Base-by-base conservation (phyloP, 768 basidiomycete genomes). In the Leccinellum albellum region DNA sequence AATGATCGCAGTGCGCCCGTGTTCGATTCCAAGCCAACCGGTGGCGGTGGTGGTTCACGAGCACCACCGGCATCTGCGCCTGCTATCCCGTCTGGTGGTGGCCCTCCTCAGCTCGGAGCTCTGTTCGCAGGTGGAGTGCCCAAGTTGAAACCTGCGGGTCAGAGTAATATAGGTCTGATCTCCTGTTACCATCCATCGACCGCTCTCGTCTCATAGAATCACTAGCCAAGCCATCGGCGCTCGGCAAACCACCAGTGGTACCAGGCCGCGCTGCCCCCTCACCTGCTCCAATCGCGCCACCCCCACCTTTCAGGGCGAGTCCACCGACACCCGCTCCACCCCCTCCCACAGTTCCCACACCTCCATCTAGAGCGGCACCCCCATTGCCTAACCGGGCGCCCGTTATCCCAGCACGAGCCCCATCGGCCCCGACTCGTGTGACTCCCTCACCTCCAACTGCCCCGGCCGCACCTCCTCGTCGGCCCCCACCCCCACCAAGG, bases 91-190 rank as follows among this genome's bases (percentile, higher is more conserved):
- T 61, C 68, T 28, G 75, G 71, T 7, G 74, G 68, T n/a, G 85
- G 79, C 7, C 85, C 92, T 26, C 90, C 91, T 24, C 92, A 94
- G 70, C 75, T 95, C 4, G 94, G 85, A 31, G 87, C 84, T 2
- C 73, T 97, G 12, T 95, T 97, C 66, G 92, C 94, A 46, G 93
- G 91, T 15, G 94, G 94, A 1, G 85, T 96, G 78, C 94, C 94
- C 4, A 94, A 90, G 68, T 69, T 96, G 66, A 95, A 88, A 76
- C 84, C 91, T 46, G 81, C 88, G n/a, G 89, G 85, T 13, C 81
- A 83, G 56, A 78, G 67, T 53, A 79, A 76, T 70, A 71, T 78
- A 55, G 82, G 88, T 88, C 66, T 57, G 78, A 54, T 45, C 45
- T 58, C 60, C 53, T 53, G 44, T 37, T 45, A 54, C 64, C 57